Conservation (phyloP, 176 grass and related monocot genomes). For the Hsuehochloa calcarea region DNA sequence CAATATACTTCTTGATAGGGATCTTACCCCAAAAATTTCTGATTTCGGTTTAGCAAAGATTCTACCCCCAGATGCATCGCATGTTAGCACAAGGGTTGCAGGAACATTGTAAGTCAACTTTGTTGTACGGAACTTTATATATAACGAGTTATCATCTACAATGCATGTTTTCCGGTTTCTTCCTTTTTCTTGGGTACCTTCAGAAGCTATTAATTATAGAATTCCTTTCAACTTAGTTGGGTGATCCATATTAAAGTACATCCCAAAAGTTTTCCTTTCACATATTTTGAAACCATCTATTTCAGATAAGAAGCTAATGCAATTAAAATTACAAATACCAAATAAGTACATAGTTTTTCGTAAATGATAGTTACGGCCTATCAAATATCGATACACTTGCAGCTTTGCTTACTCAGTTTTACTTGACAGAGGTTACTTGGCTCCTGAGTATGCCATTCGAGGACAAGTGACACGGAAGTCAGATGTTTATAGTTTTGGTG, state of each 20-base stretch:
- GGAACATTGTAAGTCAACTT: conserved; percentile 69
- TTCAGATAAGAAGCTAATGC: neutral
- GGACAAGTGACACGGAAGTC: conserved; percentile 84
- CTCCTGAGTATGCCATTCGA: conserved; percentile 84
- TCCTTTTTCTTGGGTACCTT: neutral
- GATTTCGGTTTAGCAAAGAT: conserved; percentile 83
- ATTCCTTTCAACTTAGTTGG: neutral
- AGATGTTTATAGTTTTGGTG: conserved; percentile 85
- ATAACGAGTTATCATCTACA: neutral
- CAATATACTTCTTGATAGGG: conserved; percentile 78
- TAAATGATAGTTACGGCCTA: conserved; percentile 5
- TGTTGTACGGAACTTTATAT: conserved; percentile 2
- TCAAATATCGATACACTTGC: conserved; percentile 2
- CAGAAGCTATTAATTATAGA: neutral
- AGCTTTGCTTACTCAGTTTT: conserved; percentile 37
- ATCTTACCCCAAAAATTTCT: conserved; percentile 71
- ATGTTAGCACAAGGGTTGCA: conserved; percentile 82
- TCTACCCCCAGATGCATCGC: conserved; percentile 63
- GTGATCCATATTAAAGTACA: neutral
- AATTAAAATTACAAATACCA: neutral
- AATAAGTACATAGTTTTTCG: neutral
- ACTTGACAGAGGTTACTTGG: conserved; percentile 69
- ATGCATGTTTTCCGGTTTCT: neutral
- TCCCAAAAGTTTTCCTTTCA: neutral
- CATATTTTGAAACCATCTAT: neutral